Percentiles rank a stretch among this genome's conserved stretches.
Evolutionary conservation across 1,284 basidiomycete genomes (phyloP).

Genomic region (Earliella scabrosa): DNA sequence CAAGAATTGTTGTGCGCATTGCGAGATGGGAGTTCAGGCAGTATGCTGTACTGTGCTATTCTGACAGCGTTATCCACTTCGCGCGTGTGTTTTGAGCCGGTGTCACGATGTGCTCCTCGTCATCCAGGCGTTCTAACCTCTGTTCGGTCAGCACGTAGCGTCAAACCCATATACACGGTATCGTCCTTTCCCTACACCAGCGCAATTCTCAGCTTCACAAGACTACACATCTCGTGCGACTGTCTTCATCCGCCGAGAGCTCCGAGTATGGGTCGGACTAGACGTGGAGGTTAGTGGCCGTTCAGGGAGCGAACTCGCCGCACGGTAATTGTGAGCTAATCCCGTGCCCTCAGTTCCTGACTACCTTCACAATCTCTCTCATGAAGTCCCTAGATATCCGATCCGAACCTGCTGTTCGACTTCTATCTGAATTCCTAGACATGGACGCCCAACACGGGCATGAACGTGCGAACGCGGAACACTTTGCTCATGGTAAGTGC

Average conservation of each 20-base stretch:
- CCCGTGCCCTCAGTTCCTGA: conserved; percentile 57
- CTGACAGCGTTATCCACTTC: too few relatives aligned
- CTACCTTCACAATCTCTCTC: conserved; percentile 80
- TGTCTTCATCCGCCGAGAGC: conserved; percentile 80
- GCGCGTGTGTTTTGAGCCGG: too few relatives aligned
- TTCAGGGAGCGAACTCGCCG: neutral
- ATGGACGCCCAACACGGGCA: conserved; percentile 58
- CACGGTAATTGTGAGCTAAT: neutral
- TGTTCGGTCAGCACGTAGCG: conserved; percentile 71
- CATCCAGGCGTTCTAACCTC: conserved; percentile 22
- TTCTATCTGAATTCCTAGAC: conserved; percentile 86
- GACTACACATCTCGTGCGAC: conserved; percentile 78
- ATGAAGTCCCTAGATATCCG: conserved; percentile 90
- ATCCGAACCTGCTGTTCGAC: conserved; percentile 80
- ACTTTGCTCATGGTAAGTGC: conserved; percentile 83
- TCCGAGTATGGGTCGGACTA: conserved; percentile 81
- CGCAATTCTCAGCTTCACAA: conserved; percentile 75
- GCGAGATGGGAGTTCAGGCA: too few relatives aligned
- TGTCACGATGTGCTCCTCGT: too few relatives aligned
- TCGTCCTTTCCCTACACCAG: conserved; percentile 79
- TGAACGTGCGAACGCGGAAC: conserved; percentile 74
- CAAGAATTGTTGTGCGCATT: too few relatives aligned
- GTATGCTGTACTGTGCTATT: too few relatives aligned
- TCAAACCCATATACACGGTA: conserved; percentile 84
- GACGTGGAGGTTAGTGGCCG: conserved; percentile 75